Percentiles rank a stretch among this genome's conserved stretches.
These are phyloP conservation scores for Mucor circinelloides DNA, from an alignment of 371 early-diverging fungal species.

Conservation along the genomic window DNA sequence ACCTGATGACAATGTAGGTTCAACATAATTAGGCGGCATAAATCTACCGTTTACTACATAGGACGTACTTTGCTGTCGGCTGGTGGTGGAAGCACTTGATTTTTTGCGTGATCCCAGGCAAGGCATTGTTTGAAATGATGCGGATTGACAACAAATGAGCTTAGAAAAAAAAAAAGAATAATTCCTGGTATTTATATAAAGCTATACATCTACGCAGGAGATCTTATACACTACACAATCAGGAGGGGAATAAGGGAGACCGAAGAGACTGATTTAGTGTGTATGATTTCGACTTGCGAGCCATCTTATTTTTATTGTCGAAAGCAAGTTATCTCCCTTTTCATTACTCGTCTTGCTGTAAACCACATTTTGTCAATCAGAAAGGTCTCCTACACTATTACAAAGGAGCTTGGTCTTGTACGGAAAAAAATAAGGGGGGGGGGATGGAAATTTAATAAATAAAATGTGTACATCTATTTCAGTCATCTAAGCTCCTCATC, in stretches of 20 bases:
- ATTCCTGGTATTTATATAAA: neutral
- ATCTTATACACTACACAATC: neutral
- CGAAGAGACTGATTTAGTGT: neutral
- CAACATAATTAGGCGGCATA: neutral
- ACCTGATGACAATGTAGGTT: neutral
- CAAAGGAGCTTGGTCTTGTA: neutral
- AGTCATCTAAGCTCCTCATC: neutral
- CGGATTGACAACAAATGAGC: neutral
- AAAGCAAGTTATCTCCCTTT: neutral
- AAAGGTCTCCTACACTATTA: neutral
- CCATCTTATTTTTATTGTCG: neutral
- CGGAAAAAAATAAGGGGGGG: neutral
- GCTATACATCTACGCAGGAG: neutral
- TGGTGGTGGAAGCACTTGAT: conserved; percentile 1
- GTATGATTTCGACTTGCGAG: neutral
- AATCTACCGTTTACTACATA: neutral
- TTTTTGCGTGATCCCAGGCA: conserved; percentile 30
- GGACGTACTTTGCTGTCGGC: conserved; percentile 3
- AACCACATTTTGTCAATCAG: neutral
- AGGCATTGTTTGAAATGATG: conserved; percentile 12
- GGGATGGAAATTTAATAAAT: neutral
- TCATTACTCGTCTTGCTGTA: neutral
- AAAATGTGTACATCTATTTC: neutral
- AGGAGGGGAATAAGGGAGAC: neutral
- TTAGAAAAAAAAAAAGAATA: neutral